A percentile compares a stretch with the other conserved stretches of the same genome.
Conservation (phyloP, 2,329 filamentous ascomycete genomes). For the Fusarium irregulare region DNA sequence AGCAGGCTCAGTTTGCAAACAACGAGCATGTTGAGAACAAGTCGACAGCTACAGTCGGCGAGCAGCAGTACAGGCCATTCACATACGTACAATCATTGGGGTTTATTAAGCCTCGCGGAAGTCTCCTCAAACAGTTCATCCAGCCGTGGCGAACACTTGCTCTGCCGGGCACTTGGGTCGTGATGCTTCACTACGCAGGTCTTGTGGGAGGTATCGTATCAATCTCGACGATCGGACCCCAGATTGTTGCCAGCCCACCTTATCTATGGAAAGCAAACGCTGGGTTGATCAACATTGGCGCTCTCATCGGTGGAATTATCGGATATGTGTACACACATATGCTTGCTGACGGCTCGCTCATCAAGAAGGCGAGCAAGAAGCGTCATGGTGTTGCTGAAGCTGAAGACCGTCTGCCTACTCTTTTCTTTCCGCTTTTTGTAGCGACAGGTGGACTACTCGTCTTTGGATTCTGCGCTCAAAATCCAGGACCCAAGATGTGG, state of each 20-base stretch:
- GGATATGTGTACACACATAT: constrained; percentile 47
- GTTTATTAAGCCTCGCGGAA: constrained; percentile 16
- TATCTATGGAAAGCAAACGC: constrained; percentile 51
- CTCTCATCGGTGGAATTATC: constrained; percentile 47
- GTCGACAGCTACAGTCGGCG: background rate
- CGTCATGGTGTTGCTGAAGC: constrained; percentile 48
- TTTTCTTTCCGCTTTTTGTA: constrained; percentile 47
- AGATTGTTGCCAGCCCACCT: constrained; percentile 46
- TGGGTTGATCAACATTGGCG: constrained; percentile 52
- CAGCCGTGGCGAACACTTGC: constrained; percentile 30
- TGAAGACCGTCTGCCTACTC: constrained; percentile 48
- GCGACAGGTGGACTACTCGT: constrained; percentile 51
- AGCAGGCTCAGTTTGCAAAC: constrained; percentile 4
- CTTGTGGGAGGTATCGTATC: constrained; percentile 52
- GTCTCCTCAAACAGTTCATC: constrained; percentile 4
- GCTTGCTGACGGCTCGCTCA: constrained; percentile 34
- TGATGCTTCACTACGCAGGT: constrained; percentile 53
- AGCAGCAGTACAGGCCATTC: background rate
- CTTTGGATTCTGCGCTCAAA: constrained; percentile 53
- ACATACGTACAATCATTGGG: constrained; percentile 24
- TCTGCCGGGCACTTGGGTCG: constrained; percentile 51
- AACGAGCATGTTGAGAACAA: constrained; percentile 24
- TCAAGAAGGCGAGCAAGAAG: constrained; percentile 29
- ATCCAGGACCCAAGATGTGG: constrained; percentile 48
- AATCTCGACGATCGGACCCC: constrained; percentile 51